Base-by-base conservation (phyloP, 257 asterid genomes). In the Pogostemon cablin region DNA sequence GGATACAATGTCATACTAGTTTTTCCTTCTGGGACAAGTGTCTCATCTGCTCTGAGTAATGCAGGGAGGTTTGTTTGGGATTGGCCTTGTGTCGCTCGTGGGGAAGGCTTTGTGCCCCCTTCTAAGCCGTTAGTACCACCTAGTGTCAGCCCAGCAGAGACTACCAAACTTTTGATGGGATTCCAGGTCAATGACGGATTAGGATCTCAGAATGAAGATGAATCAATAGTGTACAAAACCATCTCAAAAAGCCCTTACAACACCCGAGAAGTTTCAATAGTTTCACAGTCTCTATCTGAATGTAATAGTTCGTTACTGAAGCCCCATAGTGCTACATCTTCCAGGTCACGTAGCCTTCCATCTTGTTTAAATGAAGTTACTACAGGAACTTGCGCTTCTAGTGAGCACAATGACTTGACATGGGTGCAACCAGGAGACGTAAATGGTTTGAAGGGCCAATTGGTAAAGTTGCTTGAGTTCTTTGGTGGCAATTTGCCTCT, bases 11-110 rank as follows among this genome's bases (percentile, higher is more conserved):
- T 95, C 54, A 83, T 95, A 34, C 91, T 95, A 9, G 96, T 87
- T 32, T 86, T 92, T 72, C 99, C 97, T 48, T 83, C 96, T 4
- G 70, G 81, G 40, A 82, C 74, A 0, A 80, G 86, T 10, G 97
- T 91, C 39, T 91, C 99, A 9, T 87, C 98, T 10, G 99, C 99
- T 48, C 77, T 95, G 25, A 67, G 88, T 72, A 92, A 82, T 75
- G 97, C 99, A 0, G 98, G 99, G 35, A 83, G 88, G 71, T 92
- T 86, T 42, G 88, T 95, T 17, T 95, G 96, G 98, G 97, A 92
- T 79, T 95, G 99, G 99, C 81, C 79, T 38, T 86, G 88, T 49
- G 78, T 92, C 50, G 98, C 86, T 73, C 98, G 98, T 59, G 99
- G 96, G 9, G 96, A 87, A 70, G 89, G 96, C 20, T 86, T 86